Percentiles rank a stretch among this genome's conserved stretches.
Evolutionary conservation across 495 filamentous ascomycete species (phyloP).

Genomic region (Penicillium steckii): DNA sequence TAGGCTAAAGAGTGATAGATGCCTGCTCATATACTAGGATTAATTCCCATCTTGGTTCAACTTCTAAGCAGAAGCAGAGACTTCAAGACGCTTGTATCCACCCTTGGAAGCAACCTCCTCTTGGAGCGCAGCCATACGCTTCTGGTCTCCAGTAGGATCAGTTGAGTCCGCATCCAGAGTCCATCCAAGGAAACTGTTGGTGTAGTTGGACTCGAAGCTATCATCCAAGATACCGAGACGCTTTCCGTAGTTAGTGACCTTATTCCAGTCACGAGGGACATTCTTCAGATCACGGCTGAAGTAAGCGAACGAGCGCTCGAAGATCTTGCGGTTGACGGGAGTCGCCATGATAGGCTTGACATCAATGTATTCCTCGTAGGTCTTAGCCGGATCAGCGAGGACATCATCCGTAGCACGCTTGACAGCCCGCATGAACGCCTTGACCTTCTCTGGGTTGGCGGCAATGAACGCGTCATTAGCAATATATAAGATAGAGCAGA

Average conservation of each 20-base stretch:
- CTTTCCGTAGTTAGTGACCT: constrained; percentile 70
- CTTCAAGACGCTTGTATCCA: constrained; percentile 41
- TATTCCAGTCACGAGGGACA: constrained; percentile 64
- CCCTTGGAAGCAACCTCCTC: constrained; percentile 53
- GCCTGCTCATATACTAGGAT: not conserved
- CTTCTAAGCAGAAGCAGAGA: constrained; percentile 30
- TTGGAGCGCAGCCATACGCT: constrained; percentile 62
- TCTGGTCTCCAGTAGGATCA: constrained; percentile 65
- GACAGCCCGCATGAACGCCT: constrained; percentile 60
- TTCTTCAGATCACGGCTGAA: constrained; percentile 71
- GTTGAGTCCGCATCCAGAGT: constrained; percentile 55
- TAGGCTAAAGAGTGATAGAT: constrained; percentile 20
- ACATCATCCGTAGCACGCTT: constrained; percentile 68
- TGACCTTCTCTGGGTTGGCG: constrained; percentile 56
- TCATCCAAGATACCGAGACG: constrained; percentile 58
- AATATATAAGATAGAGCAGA: constrained; percentile 73
- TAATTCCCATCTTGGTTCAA: not conserved
- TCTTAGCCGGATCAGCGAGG: constrained; percentile 53
- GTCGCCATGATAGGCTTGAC: constrained; percentile 67
- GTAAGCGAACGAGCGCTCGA: constrained; percentile 68
- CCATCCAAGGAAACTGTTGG: constrained; percentile 64
- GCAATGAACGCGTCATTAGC: constrained; percentile 63
- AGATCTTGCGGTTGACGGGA: constrained; percentile 67
- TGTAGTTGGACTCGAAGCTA: constrained; percentile 63
- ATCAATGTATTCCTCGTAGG: constrained; percentile 64